Percentiles rank a stretch among this genome's conserved stretches.
phyloP scores from a whole-genome alignment of 2,329 filamentous ascomycete genomes.

The Aspergillus cejpii region DNA sequence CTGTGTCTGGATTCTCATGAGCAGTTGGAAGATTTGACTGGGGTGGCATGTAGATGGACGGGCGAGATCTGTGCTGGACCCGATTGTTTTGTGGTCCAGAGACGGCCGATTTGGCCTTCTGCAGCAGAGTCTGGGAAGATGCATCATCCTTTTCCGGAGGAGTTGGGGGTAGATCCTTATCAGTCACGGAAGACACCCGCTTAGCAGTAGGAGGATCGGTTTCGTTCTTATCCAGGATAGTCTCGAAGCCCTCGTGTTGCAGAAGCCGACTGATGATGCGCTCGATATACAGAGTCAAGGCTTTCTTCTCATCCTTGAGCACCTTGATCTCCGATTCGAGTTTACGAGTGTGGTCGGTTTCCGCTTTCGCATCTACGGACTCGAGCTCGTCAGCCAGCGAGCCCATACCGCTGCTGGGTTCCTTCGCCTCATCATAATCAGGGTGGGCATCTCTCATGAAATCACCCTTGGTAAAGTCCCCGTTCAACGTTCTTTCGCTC shows the following conservation, averaged over 20 bases:
- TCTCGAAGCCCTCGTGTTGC: conserved; percentile 90
- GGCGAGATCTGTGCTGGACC: conserved; percentile 41
- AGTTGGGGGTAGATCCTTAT: conserved; percentile 80
- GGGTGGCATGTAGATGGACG: conserved; percentile 40
- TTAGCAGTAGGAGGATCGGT: conserved; percentile 36
- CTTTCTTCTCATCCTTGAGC: conserved; percentile 91
- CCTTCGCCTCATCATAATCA: conserved; percentile 41
- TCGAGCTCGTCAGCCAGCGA: conserved; percentile 85
- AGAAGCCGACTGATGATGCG: conserved; percentile 95
- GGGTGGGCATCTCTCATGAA: conserved; percentile 57
- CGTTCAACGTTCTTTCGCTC: conserved; percentile 90
- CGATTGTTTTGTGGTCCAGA: conserved; percentile 36
- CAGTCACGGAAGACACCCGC: conserved; percentile 33
- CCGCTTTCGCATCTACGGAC: conserved; percentile 55
- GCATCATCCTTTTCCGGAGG: conserved; percentile 51
- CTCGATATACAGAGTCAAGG: conserved; percentile 94
- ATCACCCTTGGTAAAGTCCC: conserved; percentile 77
- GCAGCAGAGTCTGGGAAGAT: conserved; percentile 46
- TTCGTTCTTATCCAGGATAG: conserved; percentile 77
- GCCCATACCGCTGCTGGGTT: conserved; percentile 37
- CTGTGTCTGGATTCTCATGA: conserved; percentile 44
- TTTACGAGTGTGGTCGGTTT: conserved; percentile 56
- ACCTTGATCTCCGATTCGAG: conserved; percentile 74
- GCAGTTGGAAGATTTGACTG: conserved; percentile 30
- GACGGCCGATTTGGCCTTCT: conserved; percentile 56